Base-by-base conservation (phyloP, 2,329 filamentous ascomycete species). In the Huntiella moniliformis region DNA sequence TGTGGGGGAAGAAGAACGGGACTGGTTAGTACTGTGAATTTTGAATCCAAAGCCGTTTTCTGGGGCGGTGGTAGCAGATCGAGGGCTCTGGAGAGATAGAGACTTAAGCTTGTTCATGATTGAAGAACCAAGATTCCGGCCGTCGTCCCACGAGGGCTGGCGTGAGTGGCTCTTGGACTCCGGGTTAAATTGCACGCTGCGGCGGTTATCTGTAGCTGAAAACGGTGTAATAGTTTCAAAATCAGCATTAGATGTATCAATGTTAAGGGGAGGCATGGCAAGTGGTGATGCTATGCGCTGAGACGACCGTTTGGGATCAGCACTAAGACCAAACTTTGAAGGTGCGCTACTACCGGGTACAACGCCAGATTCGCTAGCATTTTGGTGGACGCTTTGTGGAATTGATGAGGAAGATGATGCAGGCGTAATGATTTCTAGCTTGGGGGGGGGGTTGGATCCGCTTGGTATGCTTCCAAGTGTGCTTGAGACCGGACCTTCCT, bases 21-120 rank as follows among this genome's bases (percentile, higher is more conserved):
- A 38, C 28, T 50, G 63, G 56, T 52, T 64, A 8, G 40, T 34
- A 18, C 48, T 47, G 11, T 12, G 38, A 13, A 41, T 45, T 4
- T 42, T 58, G 56, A 62, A 59, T 12, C 45, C 39, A 31, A 42
- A 33, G 31, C 13, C 40, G 17, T 42, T 42, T 16, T 42, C 40
- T 10, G 40, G 40, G 31, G 40, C 13, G 5, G 40, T 42, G 40
- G 40, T 34, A 32, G 42, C 28, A 4, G 46, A 45, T n/a, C 48
- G 50, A n/a, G 69, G 62, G n/a, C 61, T 60, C 45, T 71, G 70
- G 10, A 67, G 58, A 16, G 82, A 74, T 46, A 92, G 64, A 3
- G 82, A 79, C 57, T 82, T 85, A 51, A 93, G 61, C 58, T 81
- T 86, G 13, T 79, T 79, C 61, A 93, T 84, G 52, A 92, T 70